These are phyloP conservation scores for Creolimax fragrantissima DNA, from an alignment of 78 protist genomes.

Conservation along the genomic window DNA sequence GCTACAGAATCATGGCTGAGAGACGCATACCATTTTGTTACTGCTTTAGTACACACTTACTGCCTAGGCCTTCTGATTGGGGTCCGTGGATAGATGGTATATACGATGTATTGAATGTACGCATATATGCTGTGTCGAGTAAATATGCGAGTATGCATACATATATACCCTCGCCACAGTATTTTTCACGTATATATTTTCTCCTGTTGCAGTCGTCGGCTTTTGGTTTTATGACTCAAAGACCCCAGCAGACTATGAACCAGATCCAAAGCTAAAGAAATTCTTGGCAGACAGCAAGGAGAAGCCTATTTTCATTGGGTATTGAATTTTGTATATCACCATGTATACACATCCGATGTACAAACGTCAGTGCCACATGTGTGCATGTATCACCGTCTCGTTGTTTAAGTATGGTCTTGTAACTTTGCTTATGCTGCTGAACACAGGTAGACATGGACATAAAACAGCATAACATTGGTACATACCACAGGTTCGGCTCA, in stretches of 20 bases:
- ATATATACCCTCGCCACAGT: not conserved
- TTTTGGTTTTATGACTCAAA: not conserved
- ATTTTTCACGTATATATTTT: too few relatives aligned
- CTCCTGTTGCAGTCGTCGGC: not conserved
- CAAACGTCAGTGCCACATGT: too few relatives aligned
- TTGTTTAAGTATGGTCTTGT: too few relatives aligned
- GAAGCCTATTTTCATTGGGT: not conserved
- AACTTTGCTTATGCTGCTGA: too few relatives aligned
- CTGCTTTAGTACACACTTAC: slow-evolving; percentile 9
- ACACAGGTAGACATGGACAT: too few relatives aligned
- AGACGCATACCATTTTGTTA: slow-evolving; percentile 19
- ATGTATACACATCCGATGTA: not conserved
- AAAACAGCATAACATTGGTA: too few relatives aligned
- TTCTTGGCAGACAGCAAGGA: not conserved
- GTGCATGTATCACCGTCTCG: too few relatives aligned
- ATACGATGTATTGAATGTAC: not conserved
- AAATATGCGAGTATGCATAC: not conserved
- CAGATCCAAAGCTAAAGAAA: not conserved
- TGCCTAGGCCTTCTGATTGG: slow-evolving; percentile 24
- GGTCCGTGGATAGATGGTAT: slow-evolving; percentile 32
- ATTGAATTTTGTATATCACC: not conserved
- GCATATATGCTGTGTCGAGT: not conserved
- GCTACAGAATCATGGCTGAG: not conserved
- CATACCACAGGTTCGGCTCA: not conserved
- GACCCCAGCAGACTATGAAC: not conserved